These are phyloP conservation scores for Spiraea crenata DNA, from an alignment of 331 rosid species.

Conservation along the genomic window DNA sequence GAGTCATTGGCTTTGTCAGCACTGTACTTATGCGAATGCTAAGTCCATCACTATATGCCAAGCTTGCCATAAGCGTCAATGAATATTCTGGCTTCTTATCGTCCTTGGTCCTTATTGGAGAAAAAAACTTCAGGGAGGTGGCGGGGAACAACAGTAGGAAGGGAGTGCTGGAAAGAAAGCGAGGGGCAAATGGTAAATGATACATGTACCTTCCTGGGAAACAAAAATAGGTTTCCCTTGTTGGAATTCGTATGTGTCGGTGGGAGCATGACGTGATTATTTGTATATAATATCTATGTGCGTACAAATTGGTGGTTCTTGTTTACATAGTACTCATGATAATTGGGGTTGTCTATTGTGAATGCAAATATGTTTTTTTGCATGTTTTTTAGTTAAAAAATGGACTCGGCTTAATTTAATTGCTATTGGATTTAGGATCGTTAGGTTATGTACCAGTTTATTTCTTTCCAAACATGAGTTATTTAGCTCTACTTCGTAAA, in stretches of 20 bases:
- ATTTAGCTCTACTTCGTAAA: too few species aligned
- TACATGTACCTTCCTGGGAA: not conserved
- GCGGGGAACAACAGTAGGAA: not conserved
- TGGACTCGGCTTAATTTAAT: too few species aligned
- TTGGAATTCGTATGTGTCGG: not conserved
- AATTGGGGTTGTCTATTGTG: constrained; percentile 1
- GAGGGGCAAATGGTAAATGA: not conserved
- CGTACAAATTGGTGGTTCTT: not conserved
- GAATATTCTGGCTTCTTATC: not conserved
- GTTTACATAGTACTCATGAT: not conserved
- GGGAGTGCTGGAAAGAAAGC: not conserved
- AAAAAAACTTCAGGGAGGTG: not conserved
- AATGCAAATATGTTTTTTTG: not conserved
- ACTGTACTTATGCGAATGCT: constrained; percentile 30
- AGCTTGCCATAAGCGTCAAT: constrained; percentile 34
- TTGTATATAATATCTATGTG: constrained; percentile 3
- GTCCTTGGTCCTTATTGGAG: not conserved
- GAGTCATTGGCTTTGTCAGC: constrained; percentile 33
- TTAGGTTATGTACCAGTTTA: too few species aligned
- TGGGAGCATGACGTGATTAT: not conserved
- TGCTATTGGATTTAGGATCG: too few species aligned
- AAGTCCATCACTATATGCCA: constrained; percentile 30
- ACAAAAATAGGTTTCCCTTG: not conserved
- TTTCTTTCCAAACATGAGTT: too few species aligned
- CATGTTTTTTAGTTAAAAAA: too few species aligned